These are phyloP conservation scores for Apiotrichum akiyoshidainum DNA, from an alignment of 1,284 basidiomycete species.

Conservation along the genomic window DNA sequence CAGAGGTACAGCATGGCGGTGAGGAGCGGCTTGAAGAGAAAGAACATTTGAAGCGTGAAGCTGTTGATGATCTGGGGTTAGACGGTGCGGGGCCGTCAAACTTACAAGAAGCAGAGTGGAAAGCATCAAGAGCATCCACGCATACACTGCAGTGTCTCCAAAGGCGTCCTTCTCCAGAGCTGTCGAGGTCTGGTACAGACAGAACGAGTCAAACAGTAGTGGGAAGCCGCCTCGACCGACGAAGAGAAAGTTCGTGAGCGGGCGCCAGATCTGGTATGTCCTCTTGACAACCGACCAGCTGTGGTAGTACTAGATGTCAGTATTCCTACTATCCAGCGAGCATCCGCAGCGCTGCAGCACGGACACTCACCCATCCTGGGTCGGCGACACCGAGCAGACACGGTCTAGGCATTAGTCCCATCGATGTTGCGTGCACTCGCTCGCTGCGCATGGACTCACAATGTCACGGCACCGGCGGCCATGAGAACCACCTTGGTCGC, in stretches of 20 bases:
- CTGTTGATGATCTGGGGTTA: constrained; percentile 32
- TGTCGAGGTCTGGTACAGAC: constrained; percentile 47
- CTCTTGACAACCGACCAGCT: background rate
- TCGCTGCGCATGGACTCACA: constrained; percentile 25
- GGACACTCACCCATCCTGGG: background rate
- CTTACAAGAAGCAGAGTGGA: constrained; percentile 21
- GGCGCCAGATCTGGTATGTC: constrained; percentile 36
- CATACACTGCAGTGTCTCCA: constrained; percentile 41
- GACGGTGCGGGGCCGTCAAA: constrained; percentile 28
- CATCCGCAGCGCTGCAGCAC: background rate
- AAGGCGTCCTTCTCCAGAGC: constrained; percentile 42
- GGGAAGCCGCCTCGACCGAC: constrained; percentile 45
- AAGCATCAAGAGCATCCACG: constrained; percentile 36
- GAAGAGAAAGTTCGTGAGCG: constrained; percentile 43
- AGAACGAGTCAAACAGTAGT: constrained; percentile 44
- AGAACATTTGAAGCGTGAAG: constrained; percentile 13
- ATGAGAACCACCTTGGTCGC: constrained; percentile 51
- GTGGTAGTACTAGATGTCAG: constrained; percentile 2
- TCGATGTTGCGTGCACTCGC: background rate
- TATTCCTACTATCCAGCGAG: background rate
- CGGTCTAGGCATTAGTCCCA: constrained; percentile 7
- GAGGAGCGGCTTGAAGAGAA: constrained; percentile 46
- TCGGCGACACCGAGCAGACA: background rate
- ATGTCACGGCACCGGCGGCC: constrained; percentile 66
- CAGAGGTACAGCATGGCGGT: constrained; percentile 48